Conservation (phyloP, 1,284 basidiomycete genomes). For the Sporisorium sorghi region DNA sequence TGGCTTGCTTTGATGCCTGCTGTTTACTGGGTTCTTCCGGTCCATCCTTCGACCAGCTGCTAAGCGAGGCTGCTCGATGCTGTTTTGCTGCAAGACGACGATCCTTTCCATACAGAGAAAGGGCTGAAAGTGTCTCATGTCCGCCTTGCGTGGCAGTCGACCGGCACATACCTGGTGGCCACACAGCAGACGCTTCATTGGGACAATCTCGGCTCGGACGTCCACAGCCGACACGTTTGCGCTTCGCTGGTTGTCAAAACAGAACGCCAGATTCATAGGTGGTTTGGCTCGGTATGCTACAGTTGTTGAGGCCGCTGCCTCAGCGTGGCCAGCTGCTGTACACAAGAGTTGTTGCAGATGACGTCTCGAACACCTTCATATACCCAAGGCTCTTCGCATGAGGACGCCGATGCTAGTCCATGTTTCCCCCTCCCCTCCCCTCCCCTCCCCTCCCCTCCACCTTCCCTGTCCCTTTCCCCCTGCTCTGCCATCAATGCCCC, state of each 20-base stretch:
- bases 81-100: slow-evolving; percentile 23
- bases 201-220: slow-evolving; percentile 4
- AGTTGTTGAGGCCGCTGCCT: not conserved
- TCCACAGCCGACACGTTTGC: slow-evolving; percentile 6
- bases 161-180: slow-evolving; percentile 1
- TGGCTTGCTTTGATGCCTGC: not conserved
- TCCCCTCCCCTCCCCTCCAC: not conserved
- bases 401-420: not conserved
- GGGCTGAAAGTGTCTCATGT: slow-evolving; percentile 17
- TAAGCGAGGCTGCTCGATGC: slow-evolving; percentile 12
- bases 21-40: slow-evolving; percentile 7
- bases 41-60: not conserved
- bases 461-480: not conserved
- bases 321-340: not conserved
- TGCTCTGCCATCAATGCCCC: not conserved
- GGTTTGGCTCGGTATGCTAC: not conserved
- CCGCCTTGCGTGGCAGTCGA: slow-evolving; percentile 15
- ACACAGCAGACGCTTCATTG: not conserved
- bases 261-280: not conserved
- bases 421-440: not conserved
- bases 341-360: not conserved
- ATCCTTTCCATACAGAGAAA: slow-evolving; percentile 36
- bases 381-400: not conserved
- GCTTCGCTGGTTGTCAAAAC: slow-evolving; percentile 10
- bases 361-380: not conserved